These are phyloP conservation scores for Zymoseptoria crescenta DNA, from an alignment of 2,329 filamentous ascomycete species.

Conservation along the genomic window DNA sequence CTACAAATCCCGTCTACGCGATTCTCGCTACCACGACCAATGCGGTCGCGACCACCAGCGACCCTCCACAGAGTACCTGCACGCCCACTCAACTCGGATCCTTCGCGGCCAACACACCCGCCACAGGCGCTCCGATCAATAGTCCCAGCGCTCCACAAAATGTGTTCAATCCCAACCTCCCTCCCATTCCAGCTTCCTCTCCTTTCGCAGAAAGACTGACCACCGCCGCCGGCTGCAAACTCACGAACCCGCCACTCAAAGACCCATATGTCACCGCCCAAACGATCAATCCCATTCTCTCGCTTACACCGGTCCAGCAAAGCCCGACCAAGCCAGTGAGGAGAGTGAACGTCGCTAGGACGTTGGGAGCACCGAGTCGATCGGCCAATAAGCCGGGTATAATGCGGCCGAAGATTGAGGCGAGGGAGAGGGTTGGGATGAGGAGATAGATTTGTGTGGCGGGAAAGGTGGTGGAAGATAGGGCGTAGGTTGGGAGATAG, in stretches of 20 bases:
- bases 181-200: slow-evolving; percentile 11
- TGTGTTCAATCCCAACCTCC: slow-evolving; percentile 20
- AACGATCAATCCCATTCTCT: slow-evolving; percentile 30
- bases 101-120: slow-evolving; percentile 13
- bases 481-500: slow-evolving; percentile 51
- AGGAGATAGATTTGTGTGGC: background rate
- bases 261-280: slow-evolving; percentile 38
- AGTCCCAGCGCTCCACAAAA: slow-evolving; percentile 18
- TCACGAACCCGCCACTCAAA: slow-evolving; percentile 38
- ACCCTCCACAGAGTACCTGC: slow-evolving; percentile 19
- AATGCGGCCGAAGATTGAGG: slow-evolving; percentile 37
- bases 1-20: slow-evolving; percentile 7
- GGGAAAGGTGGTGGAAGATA: background rate
- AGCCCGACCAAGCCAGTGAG: slow-evolving; percentile 18
- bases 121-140: slow-evolving; percentile 22
- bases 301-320: slow-evolving; percentile 30
- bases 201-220: slow-evolving; percentile 4
- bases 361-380: slow-evolving; percentile 39
- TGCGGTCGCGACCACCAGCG: slow-evolving; percentile 12
- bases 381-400: slow-evolving; percentile 40
- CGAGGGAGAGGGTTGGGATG: slow-evolving; percentile 44
- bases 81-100: slow-evolving; percentile 12
- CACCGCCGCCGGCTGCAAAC: slow-evolving; percentile 33
- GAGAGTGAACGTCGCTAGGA: slow-evolving; percentile 32
- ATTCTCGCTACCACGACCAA: slow-evolving; percentile 14